phyloP scores from a whole-genome alignment of 2,329 filamentous ascomycete genomes.

The Orbilia ellipsospora region DNA sequence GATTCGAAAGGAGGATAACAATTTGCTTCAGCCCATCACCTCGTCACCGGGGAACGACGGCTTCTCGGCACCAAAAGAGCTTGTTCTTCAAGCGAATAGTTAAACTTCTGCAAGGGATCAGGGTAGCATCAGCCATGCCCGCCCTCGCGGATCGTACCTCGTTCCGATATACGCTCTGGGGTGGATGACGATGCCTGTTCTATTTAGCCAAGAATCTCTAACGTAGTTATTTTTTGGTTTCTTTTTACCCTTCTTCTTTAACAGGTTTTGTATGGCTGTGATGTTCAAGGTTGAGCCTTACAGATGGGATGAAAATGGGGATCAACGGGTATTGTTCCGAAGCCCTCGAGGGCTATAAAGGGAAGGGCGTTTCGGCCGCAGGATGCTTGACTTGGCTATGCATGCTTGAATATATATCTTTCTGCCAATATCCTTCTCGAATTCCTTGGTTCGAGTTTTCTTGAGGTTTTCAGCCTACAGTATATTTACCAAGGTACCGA shows the following conservation, averaged over 20 bases:
- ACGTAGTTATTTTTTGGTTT: constrained; percentile 7
- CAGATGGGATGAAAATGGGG: constrained; percentile 26
- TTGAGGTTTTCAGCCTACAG: neutral
- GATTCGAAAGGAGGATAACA: neutral
- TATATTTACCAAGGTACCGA: too few species aligned
- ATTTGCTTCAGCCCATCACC: constrained; percentile 32
- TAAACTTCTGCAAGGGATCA: constrained; percentile 52
- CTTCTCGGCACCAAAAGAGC: constrained; percentile 46
- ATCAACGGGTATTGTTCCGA: constrained; percentile 29
- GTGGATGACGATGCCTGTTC: constrained; percentile 31
- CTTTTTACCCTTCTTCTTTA: too few species aligned
- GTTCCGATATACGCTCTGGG: constrained; percentile 14
- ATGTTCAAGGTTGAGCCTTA: constrained; percentile 14
- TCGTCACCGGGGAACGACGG: constrained; percentile 39
- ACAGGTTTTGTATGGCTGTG: too few species aligned
- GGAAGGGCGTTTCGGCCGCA: neutral
- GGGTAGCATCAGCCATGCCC: constrained; percentile 32
- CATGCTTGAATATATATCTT: neutral
- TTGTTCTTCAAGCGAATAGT: constrained; percentile 54
- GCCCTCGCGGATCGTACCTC: constrained; percentile 28
- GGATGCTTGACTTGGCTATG: too few species aligned
- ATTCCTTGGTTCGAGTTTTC: neutral
- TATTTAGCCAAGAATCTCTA: constrained; percentile 38
- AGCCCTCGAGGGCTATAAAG: constrained; percentile 25
- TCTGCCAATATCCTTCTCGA: constrained; percentile 8